These are phyloP conservation scores for Kluyveromyces starmeri DNA, from an alignment of 805 yeast genomes.

Conservation along the genomic window DNA sequence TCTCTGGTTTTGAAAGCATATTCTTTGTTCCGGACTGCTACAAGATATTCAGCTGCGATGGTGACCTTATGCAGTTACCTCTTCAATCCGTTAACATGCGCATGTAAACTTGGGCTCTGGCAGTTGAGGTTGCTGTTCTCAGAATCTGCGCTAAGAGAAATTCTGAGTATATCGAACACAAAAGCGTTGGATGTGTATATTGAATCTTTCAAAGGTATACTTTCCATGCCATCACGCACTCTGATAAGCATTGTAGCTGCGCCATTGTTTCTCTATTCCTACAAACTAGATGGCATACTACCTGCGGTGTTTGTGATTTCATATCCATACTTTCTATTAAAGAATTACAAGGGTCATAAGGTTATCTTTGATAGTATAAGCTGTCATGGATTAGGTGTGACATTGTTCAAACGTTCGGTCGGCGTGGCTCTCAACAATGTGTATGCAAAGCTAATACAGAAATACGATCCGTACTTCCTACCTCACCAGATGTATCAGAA, in stretches of 20 bases:
- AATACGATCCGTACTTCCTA: constrained; percentile 11
- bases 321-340: constrained; percentile 9
- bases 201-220: constrained; percentile 16
- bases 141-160: constrained; percentile 16
- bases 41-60: constrained; percentile 9
- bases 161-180: constrained; percentile 21
- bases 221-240: constrained; percentile 13
- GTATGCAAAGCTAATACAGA: constrained; percentile 9
- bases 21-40: constrained; percentile 4
- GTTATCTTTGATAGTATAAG: constrained; percentile 4
- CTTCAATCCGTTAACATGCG: constrained; percentile 15
- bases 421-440: constrained; percentile 9
- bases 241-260: constrained; percentile 16
- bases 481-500: constrained; percentile 1
- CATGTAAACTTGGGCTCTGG: constrained; percentile 20
- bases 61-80: constrained; percentile 6
- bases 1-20: constrained; percentile 1
- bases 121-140: constrained; percentile 23
- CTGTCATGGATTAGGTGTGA: constrained; percentile 6
- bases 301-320: constrained; percentile 7
- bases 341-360: neutral
- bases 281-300: constrained; percentile 6
- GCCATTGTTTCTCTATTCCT: constrained; percentile 7
- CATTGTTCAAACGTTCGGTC: constrained; percentile 5
- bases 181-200: constrained; percentile 23